These are phyloP conservation scores for Camillea tinctor DNA, from an alignment of 2,329 filamentous ascomycete genomes.

Conservation along the genomic window DNA sequence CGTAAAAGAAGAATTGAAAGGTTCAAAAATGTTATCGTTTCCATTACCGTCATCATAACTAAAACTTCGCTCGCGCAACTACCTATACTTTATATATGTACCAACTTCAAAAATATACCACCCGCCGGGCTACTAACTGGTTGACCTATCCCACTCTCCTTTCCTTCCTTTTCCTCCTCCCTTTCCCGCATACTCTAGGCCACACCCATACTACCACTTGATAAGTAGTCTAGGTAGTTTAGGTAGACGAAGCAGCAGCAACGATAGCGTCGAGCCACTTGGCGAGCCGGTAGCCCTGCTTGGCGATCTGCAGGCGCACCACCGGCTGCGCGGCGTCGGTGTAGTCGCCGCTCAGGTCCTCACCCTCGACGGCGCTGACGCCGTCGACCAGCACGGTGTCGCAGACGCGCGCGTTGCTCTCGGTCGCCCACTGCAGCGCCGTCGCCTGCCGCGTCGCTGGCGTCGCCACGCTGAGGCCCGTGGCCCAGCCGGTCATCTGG, in stretches of 20 bases:
- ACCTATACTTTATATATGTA: no score
- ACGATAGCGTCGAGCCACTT: conserved; percentile 36
- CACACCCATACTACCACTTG: no score
- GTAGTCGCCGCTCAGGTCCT: conserved; percentile 41
- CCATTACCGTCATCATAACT: background rate
- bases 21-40: no score
- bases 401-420: conserved; percentile 44
- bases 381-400: conserved; percentile 41
- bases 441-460: conserved; percentile 26
- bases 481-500: conserved; percentile 36
- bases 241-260: conserved; percentile 19
- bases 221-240: no score
- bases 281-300: conserved; percentile 41
- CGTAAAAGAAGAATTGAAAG: no score
- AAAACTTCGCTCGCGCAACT: background rate
- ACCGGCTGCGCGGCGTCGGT: conserved; percentile 39
- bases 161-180: background rate
- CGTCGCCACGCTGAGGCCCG: conserved; percentile 33
- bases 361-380: conserved; percentile 35
- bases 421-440: conserved; percentile 40
- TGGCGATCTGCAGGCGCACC: conserved; percentile 44
- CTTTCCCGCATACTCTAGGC: background rate
- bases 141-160: background rate
- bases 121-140: no score
- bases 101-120: no score